Evolutionary conservation across 345 rosid genomes (phyloP), one percentile per base, ranked within the genome.

Genomic region (Heritiera fomes): DNA sequence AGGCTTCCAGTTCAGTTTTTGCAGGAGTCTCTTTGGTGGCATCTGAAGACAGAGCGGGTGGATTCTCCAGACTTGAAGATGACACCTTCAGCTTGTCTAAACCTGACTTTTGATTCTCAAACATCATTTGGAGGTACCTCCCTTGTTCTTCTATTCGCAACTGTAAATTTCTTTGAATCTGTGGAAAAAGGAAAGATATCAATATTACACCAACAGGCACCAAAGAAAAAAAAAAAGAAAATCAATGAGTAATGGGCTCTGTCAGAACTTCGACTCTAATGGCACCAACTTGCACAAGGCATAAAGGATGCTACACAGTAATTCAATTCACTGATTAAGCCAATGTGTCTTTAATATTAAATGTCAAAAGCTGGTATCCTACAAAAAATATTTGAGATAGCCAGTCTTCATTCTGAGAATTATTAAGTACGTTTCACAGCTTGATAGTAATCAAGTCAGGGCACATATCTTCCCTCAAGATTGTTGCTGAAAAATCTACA

Each of bases 111-210:
- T 95, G 98, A 86, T 91, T 91, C 94, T 93, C 97, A 70, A 95
- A 95, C 97, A 95, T 95, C 97, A 86, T 89, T 79, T 95, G 97
- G 75, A 95, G 96, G 88, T 90, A 83, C 88, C 86, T 90, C 71
- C 99, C 99, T 84, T 95, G 98, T 86, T 95, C 99, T 88, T 95
- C 99, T 83, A 95, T 92, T 10, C 92, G 91, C 81, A 95, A 84
- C 89, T 95, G 99, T 75, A 95, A 84, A 80, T 89, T 95, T 84
- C 98, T 89, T 87, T 93, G 97, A 75, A 95, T 93, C 98, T 93
- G 91, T 59, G 49, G 43, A 47, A 59, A 81, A 14, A 50, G 41
- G 52, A 64, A 52, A 38, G 7, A 20, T 17, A 52, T 8, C n/a
- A 63, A 32, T 1, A 11, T 5, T 14, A 8, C 9, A 17, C 50